A percentile compares a stretch with the other conserved stretches of the same genome.
Conservation (phyloP, 805 yeast species). For the Candida hispaniensis region DNA sequence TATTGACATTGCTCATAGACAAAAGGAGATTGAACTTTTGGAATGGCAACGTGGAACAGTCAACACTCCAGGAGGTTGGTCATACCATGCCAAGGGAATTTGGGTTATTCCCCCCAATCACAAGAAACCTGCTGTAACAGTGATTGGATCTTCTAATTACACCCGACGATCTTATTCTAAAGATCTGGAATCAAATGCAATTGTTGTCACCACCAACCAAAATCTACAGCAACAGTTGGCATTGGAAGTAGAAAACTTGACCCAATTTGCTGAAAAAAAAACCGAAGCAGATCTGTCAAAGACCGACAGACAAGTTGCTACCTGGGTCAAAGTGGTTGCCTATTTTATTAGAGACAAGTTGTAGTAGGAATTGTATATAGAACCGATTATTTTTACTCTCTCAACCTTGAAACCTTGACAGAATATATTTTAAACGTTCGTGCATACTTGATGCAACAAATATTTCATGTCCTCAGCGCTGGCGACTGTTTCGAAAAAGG, state of each 20-base stretch:
- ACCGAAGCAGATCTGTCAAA: slow-evolving; percentile 49
- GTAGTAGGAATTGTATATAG: too few species aligned
- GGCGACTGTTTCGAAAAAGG: too few species aligned
- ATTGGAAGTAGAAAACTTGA: slow-evolving; percentile 52
- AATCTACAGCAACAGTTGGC: slow-evolving; percentile 47
- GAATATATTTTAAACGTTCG: too few species aligned
- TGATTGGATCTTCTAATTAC: slow-evolving; percentile 88
- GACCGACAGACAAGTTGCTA: slow-evolving; percentile 50
- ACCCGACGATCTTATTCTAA: slow-evolving; percentile 79
- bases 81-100: slow-evolving; percentile 94
- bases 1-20: slow-evolving; percentile 29
- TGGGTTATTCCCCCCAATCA: slow-evolving; percentile 64
- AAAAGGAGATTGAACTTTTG: slow-evolving; percentile 44
- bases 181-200: slow-evolving; percentile 82
- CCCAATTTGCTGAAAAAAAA: slow-evolving; percentile 42
- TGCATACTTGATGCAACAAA: too few species aligned
- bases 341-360: slow-evolving; percentile 26
- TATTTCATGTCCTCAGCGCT: too few species aligned
- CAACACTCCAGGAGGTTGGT: slow-evolving; percentile 80
- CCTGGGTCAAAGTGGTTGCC: slow-evolving; percentile 25
- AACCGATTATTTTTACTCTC: too few species aligned
- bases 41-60: slow-evolving; percentile 79
- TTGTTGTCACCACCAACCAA: slow-evolving; percentile 60
- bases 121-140: slow-evolving; percentile 54
- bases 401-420: too few species aligned